Evolutionary conservation across 192 early-diverging fungal species (phyloP).

Genomic region (Mortierella alpina): DNA sequence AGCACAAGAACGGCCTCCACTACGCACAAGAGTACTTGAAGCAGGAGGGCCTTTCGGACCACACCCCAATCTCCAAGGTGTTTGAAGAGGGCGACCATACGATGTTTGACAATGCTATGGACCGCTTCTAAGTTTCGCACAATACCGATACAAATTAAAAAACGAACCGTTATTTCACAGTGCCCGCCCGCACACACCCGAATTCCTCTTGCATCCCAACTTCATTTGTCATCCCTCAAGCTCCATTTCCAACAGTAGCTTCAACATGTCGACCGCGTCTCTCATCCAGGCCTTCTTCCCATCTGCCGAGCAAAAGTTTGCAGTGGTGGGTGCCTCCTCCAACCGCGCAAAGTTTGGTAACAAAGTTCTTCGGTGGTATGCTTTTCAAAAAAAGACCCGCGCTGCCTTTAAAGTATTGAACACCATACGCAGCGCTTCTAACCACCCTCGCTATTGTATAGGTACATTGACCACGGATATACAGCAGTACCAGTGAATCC

Average conservation of each 20-base stretch:
- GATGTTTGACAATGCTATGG: conserved; percentile 56
- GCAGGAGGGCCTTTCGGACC: conserved; percentile 55
- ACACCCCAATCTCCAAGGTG: conserved; percentile 69
- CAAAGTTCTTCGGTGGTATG: conserved; percentile 85
- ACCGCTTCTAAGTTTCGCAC: conserved; percentile 15
- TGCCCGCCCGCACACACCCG: not conserved
- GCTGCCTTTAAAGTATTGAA: not conserved
- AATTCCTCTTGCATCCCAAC: not conserved
- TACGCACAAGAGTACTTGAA: conserved; percentile 74
- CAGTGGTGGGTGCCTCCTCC: conserved; percentile 83
- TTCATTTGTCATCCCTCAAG: not conserved
- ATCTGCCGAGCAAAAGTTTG: conserved; percentile 62
- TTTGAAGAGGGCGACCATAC: conserved; percentile 78
- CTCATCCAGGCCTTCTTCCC: conserved; percentile 60
- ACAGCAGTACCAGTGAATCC: conserved; percentile 50
- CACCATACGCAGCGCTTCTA: not conserved
- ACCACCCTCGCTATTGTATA: not conserved
- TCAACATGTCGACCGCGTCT: conserved; percentile 14
- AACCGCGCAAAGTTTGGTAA: conserved; percentile 86
- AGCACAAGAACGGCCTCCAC: conserved; percentile 65
- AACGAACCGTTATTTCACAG: not conserved
- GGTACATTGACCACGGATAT: conserved; percentile 48
- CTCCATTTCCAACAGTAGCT: conserved; percentile 3
- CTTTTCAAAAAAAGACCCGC: not conserved
- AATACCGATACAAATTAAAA: conserved; percentile 1